Conservation (phyloP, 2,329 filamentous ascomycete genomes). For the Thielaviopsis populi region DNA sequence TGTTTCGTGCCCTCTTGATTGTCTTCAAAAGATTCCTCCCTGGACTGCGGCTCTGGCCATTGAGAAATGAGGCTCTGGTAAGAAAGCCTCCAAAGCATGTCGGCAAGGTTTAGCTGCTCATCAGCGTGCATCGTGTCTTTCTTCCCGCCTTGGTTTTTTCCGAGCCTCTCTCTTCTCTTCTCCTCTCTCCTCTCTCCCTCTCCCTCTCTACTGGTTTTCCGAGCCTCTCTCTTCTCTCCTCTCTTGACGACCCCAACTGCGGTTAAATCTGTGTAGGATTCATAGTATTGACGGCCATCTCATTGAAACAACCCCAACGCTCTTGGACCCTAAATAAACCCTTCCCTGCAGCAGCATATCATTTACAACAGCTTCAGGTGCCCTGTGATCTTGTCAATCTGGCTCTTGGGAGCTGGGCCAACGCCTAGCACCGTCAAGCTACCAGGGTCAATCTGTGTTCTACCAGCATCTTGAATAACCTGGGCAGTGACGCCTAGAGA, state of each 20-base stretch:
- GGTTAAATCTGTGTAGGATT: neutral
- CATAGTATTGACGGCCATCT: neutral
- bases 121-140: neutral
- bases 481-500: slow-evolving; percentile 75
- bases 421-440: slow-evolving; percentile 85
- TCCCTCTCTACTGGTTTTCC: too few relatives aligned
- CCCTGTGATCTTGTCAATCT: slow-evolving; percentile 76
- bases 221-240: too few relatives aligned
- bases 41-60: neutral
- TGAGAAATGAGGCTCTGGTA: neutral
- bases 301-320: neutral
- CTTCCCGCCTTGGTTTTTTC: neutral
- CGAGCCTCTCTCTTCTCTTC: too few relatives aligned
- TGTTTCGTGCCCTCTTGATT: neutral
- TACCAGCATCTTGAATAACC: slow-evolving; percentile 86
- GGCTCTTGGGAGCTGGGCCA: slow-evolving; percentile 65
- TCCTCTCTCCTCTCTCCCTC: too few relatives aligned
- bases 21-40: neutral
- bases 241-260: neutral
- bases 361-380: slow-evolving; percentile 64
- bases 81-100: neutral
- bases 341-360: neutral
- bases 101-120: neutral
- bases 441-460: slow-evolving; percentile 89
- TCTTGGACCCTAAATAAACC: neutral